Evolutionary conservation across 1,284 basidiomycete genomes (phyloP), one percentile per base, ranked within the genome.

Genomic region (Pisolithus thermaeus): DNA sequence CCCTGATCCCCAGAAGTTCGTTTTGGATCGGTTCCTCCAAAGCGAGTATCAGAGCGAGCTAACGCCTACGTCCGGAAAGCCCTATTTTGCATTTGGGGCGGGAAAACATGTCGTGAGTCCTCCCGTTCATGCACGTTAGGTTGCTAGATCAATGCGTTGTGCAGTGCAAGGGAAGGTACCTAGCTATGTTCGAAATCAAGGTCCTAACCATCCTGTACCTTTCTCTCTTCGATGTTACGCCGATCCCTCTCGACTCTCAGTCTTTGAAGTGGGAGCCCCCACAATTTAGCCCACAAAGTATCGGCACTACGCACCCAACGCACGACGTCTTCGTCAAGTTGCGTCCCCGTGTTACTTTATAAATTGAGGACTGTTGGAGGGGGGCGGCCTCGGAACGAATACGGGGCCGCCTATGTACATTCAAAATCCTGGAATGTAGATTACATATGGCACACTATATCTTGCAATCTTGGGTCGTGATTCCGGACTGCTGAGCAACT

Each of bases 111-210:
- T 54, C 25, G 62, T 66, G 43, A 48, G 61, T 50, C 3, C 23
- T 48, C 41, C 4, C 6, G n/a, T 42, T 23, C 40, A 12, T 37
- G 14, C 3, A 6, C 2, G 32, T 41, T 22, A 28, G 23, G 6
- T 7, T 35, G 12, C 12, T 14, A 27, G 14, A 16, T 27, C 7
- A 43, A 25, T 6, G 6, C 27, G 16, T 14, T 18, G 12, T 12
- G 12, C 14, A 63, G 61, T 63, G 62, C 53, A 63, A 63, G 18
- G 61, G 61, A 9, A 51, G 62, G 39, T 63, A 57, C 61, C 23
- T 63, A 6, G 56, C 64, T 0, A 14, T 63, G 7, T 63, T 64
- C 49, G 51, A 59, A 18, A 58, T 66, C 3, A 66, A 65, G 43
- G 46, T 53, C 4, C 42, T 56, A 8, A 11, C 53, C 28, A 49